Evolutionary conservation across 495 filamentous ascomycete genomes (phyloP).

Genomic region (Sabuloglossum arenarium): DNA sequence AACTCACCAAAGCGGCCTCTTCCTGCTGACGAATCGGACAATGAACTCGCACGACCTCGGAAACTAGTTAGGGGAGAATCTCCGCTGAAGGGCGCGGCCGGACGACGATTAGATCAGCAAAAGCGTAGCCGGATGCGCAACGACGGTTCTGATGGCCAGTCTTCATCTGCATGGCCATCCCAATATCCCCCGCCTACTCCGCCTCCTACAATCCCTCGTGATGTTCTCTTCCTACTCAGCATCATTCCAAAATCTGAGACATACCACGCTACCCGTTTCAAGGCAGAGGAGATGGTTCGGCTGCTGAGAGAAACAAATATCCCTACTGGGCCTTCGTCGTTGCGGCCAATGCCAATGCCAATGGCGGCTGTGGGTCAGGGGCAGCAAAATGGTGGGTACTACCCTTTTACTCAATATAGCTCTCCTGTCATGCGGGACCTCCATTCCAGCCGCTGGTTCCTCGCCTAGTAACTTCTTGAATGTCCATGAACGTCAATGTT

Average conservation of each 20-base stretch:
- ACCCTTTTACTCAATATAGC: not conserved
- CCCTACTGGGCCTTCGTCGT: conserved; percentile 17
- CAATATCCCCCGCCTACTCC: conserved; percentile 13
- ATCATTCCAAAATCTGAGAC: conserved; percentile 58
- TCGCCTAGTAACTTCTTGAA: not conserved
- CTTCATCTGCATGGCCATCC: conserved; percentile 6
- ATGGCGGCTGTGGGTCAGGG: not conserved
- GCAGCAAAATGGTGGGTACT: conserved; percentile 1
- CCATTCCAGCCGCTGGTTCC: not conserved
- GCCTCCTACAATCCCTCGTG: conserved; percentile 44
- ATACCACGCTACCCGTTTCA: conserved; percentile 47
- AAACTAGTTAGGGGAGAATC: conserved; percentile 69
- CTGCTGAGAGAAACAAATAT: conserved; percentile 46
- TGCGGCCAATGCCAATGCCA: not conserved
- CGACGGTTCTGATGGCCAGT: conserved; percentile 5
- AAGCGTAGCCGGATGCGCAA: conserved; percentile 28
- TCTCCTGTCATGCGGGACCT: not conserved
- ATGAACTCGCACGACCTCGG: conserved; percentile 44
- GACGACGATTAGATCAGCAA: conserved; percentile 62
- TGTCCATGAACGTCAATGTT: not conserved
- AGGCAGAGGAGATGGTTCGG: conserved; percentile 47
- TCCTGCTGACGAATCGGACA: conserved; percentile 47
- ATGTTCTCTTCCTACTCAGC: conserved; percentile 61
- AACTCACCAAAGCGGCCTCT: conserved; percentile 62
- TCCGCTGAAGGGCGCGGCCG: conserved; percentile 68